phyloP scores from a whole-genome alignment of 2,329 filamentous ascomycete species.

The Paecilomyces variotii region DNA sequence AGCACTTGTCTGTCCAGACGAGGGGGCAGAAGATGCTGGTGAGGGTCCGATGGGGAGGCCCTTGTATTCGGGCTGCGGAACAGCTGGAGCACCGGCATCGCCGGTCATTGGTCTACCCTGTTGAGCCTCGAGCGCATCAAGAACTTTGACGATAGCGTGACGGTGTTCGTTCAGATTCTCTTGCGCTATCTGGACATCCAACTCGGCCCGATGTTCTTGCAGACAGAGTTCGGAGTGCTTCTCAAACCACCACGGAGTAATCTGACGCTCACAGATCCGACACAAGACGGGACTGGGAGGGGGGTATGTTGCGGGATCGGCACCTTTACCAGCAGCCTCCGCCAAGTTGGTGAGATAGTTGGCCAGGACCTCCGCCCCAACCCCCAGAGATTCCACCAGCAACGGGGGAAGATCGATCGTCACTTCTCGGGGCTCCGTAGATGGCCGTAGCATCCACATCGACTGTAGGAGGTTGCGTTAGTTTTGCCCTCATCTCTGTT shows the following conservation, averaged over 20 bases:
- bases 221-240: constrained; percentile 95
- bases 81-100: constrained; percentile 35
- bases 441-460: constrained; percentile 99
- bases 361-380: constrained; percentile 88
- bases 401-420: constrained; percentile 87
- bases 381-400: constrained; percentile 86
- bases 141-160: constrained; percentile 86
- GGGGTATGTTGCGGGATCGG: constrained; percentile 64
- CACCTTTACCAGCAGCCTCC: constrained; percentile 69
- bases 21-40: constrained; percentile 58
- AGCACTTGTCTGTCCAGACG: constrained; percentile 63
- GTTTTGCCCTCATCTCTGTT: constrained; percentile 8
- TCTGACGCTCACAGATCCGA: constrained; percentile 94
- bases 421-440: constrained; percentile 78
- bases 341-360: constrained; percentile 86
- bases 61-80: constrained; percentile 74
- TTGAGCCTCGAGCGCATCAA: constrained; percentile 76
- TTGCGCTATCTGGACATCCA: constrained; percentile 95
- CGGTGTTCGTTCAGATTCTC: constrained; percentile 88
- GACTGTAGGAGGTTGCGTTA: constrained; percentile 50
- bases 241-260: constrained; percentile 99
- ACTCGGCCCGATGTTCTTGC: constrained; percentile 91
- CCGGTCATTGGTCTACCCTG: constrained; percentile 34
- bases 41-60: constrained; percentile 74
- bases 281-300: constrained; percentile 82